A percentile compares a stretch with the other conserved stretches of the same genome.
These are phyloP conservation scores for Marchantia polymorpha DNA, from an alignment of 225 moss, liverwort and hornwort genomes.

Conservation along the genomic window DNA sequence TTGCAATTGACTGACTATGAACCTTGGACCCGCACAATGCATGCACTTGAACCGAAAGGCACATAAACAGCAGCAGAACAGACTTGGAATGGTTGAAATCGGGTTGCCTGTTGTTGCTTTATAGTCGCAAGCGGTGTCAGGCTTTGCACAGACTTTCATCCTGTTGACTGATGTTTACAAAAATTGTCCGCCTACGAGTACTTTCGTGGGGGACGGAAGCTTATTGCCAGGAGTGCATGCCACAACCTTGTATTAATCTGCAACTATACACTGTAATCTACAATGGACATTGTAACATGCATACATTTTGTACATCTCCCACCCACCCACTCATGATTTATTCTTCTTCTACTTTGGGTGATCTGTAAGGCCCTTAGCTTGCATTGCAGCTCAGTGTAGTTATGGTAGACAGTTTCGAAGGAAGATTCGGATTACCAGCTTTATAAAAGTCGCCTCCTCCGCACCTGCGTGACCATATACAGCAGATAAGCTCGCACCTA, in stretches of 20 bases:
- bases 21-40: too few relatives aligned
- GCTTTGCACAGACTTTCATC: neutral
- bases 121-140: neutral
- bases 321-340: neutral
- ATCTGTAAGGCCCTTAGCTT: neutral
- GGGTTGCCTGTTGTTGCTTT: neutral
- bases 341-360: neutral
- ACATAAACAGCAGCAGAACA: too few relatives aligned
- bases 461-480: neutral
- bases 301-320: conserved; percentile 10
- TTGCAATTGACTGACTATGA: too few relatives aligned
- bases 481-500: neutral
- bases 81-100: neutral
- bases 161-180: neutral
- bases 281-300: conserved; percentile 8
- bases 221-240: neutral
- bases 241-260: neutral
- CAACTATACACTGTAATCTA: conserved; percentile 12
- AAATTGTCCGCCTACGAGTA: neutral
- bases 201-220: neutral
- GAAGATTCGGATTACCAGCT: neutral
- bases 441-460: neutral
- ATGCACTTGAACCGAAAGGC: too few relatives aligned
- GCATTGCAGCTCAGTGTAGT: neutral
- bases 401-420: neutral